Evolutionary conservation across 768 basidiomycete species (phyloP), one percentile per base, ranked within the genome.

Genomic region (Coprinellus micaceus): DNA sequence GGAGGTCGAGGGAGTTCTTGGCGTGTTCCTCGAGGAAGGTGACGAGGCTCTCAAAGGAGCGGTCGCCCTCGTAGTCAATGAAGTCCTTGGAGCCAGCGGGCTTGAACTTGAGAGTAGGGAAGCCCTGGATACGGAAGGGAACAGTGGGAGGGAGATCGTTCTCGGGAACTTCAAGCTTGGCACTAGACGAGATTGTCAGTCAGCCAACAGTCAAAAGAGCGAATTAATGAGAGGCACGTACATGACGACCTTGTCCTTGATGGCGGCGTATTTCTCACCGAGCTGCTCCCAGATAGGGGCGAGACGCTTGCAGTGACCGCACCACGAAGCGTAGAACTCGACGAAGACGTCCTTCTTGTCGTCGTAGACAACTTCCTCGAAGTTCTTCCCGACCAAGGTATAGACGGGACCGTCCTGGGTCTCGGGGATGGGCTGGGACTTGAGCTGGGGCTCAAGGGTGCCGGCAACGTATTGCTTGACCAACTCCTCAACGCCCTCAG

Each of bases 321-420:
- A 92, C 97, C 97, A 99, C 48, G 93, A 84, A 47, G 97, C 97
- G 65, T 91, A 98, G 74, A 99, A 95, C 74, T 98, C 96, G 61
- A 98, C 79, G 65, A 99, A 94, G 64, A 98, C 88, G 68, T 98
- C 95, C 77, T 97, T 97, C 56, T 77, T 75, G 60, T 94, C 89
- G 67, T 97, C 91, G 59, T 82, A 85, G 30, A 91, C 88, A 51
- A 94, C 77, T 50, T 91, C 76, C 2, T 98, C 93, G 61, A 98
- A 98, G 61, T 88, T 84, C 71, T 91, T 89, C 59, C 91, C 85
- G 52, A 98, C 96, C 25, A 99, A 76, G 49, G 78, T 82, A 72
- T 81, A 88, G 53, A 96, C 94, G 55, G 79, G 81, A 69, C 91
- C 92, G 57, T 90, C 82, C 71, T 98, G 94, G 33, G 74, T 72